Conservation (phyloP, 2,329 filamentous ascomycete genomes). For the Fusarium pseudonygamai region DNA sequence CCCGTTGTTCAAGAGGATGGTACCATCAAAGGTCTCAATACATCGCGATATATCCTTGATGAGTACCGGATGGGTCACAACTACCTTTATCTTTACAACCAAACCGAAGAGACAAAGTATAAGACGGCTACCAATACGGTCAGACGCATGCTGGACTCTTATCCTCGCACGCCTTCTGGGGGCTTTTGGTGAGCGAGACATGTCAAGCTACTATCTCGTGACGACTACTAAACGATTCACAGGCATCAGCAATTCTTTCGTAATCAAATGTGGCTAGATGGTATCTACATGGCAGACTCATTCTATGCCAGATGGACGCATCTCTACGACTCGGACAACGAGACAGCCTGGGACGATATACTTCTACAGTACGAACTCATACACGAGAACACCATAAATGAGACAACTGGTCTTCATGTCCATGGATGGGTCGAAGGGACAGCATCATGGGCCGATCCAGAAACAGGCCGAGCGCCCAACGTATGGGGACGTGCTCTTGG, state of each 20-base stretch:
- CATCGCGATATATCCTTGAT: slow-evolving; percentile 58
- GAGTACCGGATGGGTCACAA: slow-evolving; percentile 63
- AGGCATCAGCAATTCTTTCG: slow-evolving; percentile 51
- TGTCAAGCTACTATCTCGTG: rapidly evolving
- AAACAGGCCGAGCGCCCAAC: slow-evolving; percentile 57
- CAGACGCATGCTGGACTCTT: slow-evolving; percentile 55
- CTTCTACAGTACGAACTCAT: slow-evolving; percentile 56
- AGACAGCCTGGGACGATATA: slow-evolving; percentile 54
- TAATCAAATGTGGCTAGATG: slow-evolving; percentile 67
- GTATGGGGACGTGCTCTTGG: slow-evolving; percentile 62
- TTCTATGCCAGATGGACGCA: slow-evolving; percentile 53
- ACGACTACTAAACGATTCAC: rapidly evolving
- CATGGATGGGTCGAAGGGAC: slow-evolving; percentile 61
- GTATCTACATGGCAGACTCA: slow-evolving; percentile 58
- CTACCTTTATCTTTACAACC: slow-evolving; percentile 57
- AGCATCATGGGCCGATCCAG: slow-evolving; percentile 59
- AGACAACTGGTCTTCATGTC: slow-evolving; percentile 54
- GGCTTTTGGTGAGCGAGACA: slow-evolving; percentile 56
- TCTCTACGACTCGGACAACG: slow-evolving; percentile 46
- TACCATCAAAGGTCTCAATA: slow-evolving; percentile 56
- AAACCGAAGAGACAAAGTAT: slow-evolving; percentile 57
- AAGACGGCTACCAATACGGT: slow-evolving; percentile 57
- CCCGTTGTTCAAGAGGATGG: slow-evolving; percentile 57
- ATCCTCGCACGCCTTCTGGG: slow-evolving; percentile 58
- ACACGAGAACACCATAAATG: slow-evolving; percentile 51